These are phyloP conservation scores for Lumnitzera littorea DNA, from an alignment of 345 rosid species.

Conservation along the genomic window DNA sequence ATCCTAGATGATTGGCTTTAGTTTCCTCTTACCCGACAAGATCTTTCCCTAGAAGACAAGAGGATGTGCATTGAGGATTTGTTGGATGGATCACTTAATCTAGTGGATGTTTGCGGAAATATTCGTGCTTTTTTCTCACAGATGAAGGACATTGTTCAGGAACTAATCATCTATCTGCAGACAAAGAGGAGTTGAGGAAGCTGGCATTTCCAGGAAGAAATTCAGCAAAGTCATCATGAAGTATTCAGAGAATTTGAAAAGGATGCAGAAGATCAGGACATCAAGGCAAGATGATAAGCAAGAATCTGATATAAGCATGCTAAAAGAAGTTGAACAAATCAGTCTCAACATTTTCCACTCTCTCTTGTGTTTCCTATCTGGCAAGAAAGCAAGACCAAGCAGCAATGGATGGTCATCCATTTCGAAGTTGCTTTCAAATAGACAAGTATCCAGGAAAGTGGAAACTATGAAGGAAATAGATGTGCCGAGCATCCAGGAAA, in stretches of 20 bases:
- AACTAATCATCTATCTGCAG: not conserved
- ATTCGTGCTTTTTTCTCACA: conserved; percentile 4
- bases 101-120: conserved; percentile 11
- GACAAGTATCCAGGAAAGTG: too few species aligned
- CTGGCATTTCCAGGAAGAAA: not conserved
- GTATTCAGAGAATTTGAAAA: not conserved
- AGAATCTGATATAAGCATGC: not conserved
- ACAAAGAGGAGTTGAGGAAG: not conserved
- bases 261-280: not conserved
- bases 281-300: not conserved
- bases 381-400: not conserved
- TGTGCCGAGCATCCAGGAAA: not conserved
- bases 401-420: not conserved
- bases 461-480: not conserved
- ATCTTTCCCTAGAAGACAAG: not conserved
- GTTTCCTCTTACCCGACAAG: conserved; percentile 12
- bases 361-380: not conserved
- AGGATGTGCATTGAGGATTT: conserved; percentile 8
- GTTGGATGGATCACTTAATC: conserved; percentile 15
- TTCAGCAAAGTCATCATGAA: not conserved
- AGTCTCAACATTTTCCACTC: conserved; percentile 1
- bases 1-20: conserved; percentile 14
- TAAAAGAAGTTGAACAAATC: conserved; percentile 1
- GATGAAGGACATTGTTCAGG: conserved; percentile 7
- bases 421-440: too few species aligned